Percentiles rank a stretch among this genome's conserved stretches.
These are phyloP conservation scores for Chaetomium tenue DNA, from an alignment of 495 filamentous ascomycete species.

Conservation along the genomic window DNA sequence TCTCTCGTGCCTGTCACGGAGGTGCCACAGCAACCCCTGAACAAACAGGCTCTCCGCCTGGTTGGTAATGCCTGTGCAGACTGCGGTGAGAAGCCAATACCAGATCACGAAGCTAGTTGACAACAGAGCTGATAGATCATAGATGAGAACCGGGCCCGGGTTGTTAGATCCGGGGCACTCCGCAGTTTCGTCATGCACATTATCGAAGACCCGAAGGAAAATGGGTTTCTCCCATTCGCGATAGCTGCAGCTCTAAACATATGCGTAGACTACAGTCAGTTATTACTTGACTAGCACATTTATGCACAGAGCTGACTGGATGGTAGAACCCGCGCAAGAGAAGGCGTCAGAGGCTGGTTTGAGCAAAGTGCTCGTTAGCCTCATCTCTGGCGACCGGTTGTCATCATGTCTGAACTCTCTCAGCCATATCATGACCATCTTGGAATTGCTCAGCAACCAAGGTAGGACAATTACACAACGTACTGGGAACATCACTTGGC, in stretches of 20 bases:
- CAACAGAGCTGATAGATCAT: slow-evolving; percentile 15
- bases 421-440: slow-evolving; percentile 46
- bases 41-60: slow-evolving; percentile 60
- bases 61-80: slow-evolving; percentile 83
- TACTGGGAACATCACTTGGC: neutral
- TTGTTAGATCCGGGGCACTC: slow-evolving; percentile 59
- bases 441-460: slow-evolving; percentile 50
- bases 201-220: slow-evolving; percentile 47
- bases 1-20: slow-evolving; percentile 47
- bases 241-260: slow-evolving; percentile 72
- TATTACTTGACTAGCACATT: neutral
- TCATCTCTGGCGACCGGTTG: slow-evolving; percentile 39
- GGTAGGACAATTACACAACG: slow-evolving; percentile 35
- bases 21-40: slow-evolving; percentile 35
- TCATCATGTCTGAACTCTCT: slow-evolving; percentile 34
- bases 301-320: neutral
- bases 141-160: slow-evolving; percentile 73
- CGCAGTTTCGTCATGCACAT: slow-evolving; percentile 56
- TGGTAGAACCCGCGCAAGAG: slow-evolving; percentile 52
- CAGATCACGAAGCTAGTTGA: neutral
- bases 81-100: slow-evolving; percentile 51
- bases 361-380: slow-evolving; percentile 41
- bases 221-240: slow-evolving; percentile 53
- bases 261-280: slow-evolving; percentile 69
- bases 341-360: slow-evolving; percentile 48